Conservation (phyloP, 2,329 filamentous ascomycete species). For the Paecilomyces sp. region DNA sequence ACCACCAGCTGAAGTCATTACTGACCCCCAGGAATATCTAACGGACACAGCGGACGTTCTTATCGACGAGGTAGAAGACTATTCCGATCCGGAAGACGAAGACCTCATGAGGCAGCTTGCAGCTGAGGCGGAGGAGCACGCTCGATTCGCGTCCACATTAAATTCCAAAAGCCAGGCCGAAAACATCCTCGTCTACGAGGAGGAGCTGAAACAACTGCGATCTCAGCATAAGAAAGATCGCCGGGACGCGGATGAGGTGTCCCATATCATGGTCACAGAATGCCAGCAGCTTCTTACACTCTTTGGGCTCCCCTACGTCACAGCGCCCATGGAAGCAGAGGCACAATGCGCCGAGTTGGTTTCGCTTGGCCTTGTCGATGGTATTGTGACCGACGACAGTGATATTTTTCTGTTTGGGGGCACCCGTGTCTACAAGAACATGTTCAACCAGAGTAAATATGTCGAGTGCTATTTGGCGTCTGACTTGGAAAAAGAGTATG, state of each 20-base stretch:
- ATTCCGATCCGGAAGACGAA: slow-evolving; percentile 86
- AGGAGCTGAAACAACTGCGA: slow-evolving; percentile 76
- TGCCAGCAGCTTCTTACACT: slow-evolving; percentile 84
- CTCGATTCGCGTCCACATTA: slow-evolving; percentile 79
- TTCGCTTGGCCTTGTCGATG: slow-evolving; percentile 78
- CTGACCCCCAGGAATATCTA: slow-evolving; percentile 8
- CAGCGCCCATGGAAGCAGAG: slow-evolving; percentile 97
- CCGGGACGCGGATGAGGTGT: slow-evolving; percentile 92
- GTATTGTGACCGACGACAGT: slow-evolving; percentile 94
- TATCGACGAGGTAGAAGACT: slow-evolving; percentile 49
- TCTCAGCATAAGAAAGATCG: slow-evolving; percentile 95
- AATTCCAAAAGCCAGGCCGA: slow-evolving; percentile 67
- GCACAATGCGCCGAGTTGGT: slow-evolving; percentile 95
- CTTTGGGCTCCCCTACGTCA: slow-evolving; percentile 94
- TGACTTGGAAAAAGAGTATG: slow-evolving; percentile 85
- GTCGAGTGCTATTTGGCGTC: slow-evolving; percentile 87
- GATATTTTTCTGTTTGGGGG: slow-evolving; percentile 97
- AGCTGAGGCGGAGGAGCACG: slow-evolving; percentile 87
- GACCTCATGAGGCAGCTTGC: slow-evolving; percentile 81
- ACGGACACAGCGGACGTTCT: slow-evolving; percentile 17
- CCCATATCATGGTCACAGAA: slow-evolving; percentile 90
- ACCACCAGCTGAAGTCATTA: slow-evolving; percentile 18
- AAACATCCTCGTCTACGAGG: slow-evolving; percentile 73
- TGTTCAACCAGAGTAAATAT: slow-evolving; percentile 98
- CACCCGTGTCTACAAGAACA: slow-evolving; percentile 96